Percentiles rank a stretch among this genome's conserved stretches.
These are phyloP conservation scores for Kazachstania martiniae DNA, from an alignment of 805 yeast species.

Conservation along the genomic window DNA sequence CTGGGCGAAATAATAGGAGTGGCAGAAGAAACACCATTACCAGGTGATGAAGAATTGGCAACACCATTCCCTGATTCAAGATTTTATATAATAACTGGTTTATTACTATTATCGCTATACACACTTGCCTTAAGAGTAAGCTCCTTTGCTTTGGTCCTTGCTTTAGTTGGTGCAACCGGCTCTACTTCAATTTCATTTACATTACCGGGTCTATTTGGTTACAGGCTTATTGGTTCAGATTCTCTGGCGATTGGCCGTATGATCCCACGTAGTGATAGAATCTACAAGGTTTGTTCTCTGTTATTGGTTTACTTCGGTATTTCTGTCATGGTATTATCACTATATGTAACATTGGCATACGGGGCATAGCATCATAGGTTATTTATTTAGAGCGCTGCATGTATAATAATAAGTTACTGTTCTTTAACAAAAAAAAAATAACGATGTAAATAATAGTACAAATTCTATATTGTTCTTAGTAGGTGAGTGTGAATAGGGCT, in stretches of 20 bases:
- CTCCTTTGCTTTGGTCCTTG: slow-evolving; percentile 72
- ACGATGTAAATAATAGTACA: no score
- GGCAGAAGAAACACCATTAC: slow-evolving; percentile 2
- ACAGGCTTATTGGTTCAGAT: slow-evolving; percentile 43
- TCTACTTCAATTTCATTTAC: slow-evolving; percentile 87
- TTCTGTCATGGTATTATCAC: slow-evolving; percentile 57
- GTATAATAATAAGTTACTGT: no score
- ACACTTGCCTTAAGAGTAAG: slow-evolving; percentile 51
- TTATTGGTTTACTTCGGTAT: slow-evolving; percentile 58
- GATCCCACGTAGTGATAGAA: slow-evolving; percentile 20
- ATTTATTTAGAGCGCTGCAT: no score
- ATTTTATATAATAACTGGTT: slow-evolving; percentile 33
- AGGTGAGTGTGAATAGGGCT: no score
- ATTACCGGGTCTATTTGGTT: slow-evolving; percentile 81
- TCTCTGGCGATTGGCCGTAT: slow-evolving; percentile 21
- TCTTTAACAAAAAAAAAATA: no score
- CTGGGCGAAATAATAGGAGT: slow-evolving; percentile 1
- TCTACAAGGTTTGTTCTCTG: slow-evolving; percentile 38
- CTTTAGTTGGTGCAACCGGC: slow-evolving; percentile 88
- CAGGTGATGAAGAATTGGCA: slow-evolving; percentile 8
- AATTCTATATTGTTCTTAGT: no score
- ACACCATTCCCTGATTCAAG: slow-evolving; percentile 13
- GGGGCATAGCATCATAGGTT: no score
- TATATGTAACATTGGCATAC: slow-evolving; percentile 29
- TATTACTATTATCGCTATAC: slow-evolving; percentile 41